Base-by-base conservation (phyloP, 164 flowering plant genomes). In the Annona cherimola region DNA sequence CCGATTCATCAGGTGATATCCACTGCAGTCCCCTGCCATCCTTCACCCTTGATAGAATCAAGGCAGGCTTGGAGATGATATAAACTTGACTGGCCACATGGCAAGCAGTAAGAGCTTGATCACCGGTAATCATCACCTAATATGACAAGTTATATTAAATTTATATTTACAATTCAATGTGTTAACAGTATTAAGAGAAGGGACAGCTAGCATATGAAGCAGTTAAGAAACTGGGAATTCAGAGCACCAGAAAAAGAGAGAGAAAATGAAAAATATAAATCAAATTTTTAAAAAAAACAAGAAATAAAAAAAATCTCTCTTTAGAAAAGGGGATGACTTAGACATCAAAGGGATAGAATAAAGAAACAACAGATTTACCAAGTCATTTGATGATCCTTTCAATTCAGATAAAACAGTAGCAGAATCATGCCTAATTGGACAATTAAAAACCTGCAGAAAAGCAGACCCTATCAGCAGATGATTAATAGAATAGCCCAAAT, bases 121-220 rank as follows among this genome's bases (percentile, higher is more conserved):
- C 99, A 64, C 99, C 99, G 73, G 99, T 93, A 64, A 95, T 95
- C 99, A 95, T 95, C 50, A 82, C 97, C 99, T 95, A 68, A 64
- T 19, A 76, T 40, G 42, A 64, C 69, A 69, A 9, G 40, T 66
- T 76, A 11, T 41, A 19, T 45, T 54, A 64, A 42, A 62, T 14
- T 16, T 70, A 66, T 39, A 72, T 43, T 67, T 18, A 55, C n/a
- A 57, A 26, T 26, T 26, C 35, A 1, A 26, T 26, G 35, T 26
- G 35, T 26, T 26, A 26, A 26, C 35, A 26, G 0, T 26, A 26
- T 26, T 26, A 26, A 26, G 35, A 26, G 35, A 26, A 26, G 35
- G 35, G 35, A 26, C 35, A 26, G 35, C 35, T 26, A 26, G 35
- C 35, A 26, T 26, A 26, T 26, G 35, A 26, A 26, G 35, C 35